phyloP scores from a whole-genome alignment of 495 filamentous ascomycete species.

The Neurospora sp. region DNA sequence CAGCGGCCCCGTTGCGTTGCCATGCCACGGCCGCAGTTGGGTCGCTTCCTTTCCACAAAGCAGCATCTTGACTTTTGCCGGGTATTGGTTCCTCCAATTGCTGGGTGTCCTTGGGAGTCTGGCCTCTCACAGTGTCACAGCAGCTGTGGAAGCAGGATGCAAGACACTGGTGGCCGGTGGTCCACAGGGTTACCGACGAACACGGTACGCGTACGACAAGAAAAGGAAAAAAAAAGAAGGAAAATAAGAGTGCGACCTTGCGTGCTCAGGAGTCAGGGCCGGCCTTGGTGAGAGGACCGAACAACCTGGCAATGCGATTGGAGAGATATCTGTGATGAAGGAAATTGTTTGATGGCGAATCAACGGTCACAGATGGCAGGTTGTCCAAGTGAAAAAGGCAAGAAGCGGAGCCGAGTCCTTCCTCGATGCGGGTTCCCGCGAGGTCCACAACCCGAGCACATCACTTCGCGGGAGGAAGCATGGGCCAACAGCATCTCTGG shows the following conservation, averaged over 20 bases:
- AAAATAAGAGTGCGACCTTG: neutral
- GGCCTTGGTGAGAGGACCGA: neutral
- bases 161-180: neutral
- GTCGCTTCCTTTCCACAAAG: neutral
- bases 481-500: neutral
- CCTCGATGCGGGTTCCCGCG: neutral
- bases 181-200: neutral
- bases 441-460: neutral
- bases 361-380: neutral
- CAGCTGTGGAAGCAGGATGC: neutral
- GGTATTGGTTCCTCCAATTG: neutral
- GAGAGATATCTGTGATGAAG: neutral
- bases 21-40: neutral
- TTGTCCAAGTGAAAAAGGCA: neutral
- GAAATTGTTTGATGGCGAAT: neutral
- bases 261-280: neutral
- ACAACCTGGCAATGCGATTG: neutral
- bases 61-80: neutral
- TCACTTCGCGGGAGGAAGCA: neutral
- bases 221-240: neutral
- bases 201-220: neutral
- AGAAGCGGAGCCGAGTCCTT: neutral
- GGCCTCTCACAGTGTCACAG: neutral
- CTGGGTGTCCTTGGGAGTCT: neutral
- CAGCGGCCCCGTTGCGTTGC: neutral